These are phyloP conservation scores for Tinospora cordifolia DNA, from an alignment of 164 flowering plant genomes.

Conservation along the genomic window DNA sequence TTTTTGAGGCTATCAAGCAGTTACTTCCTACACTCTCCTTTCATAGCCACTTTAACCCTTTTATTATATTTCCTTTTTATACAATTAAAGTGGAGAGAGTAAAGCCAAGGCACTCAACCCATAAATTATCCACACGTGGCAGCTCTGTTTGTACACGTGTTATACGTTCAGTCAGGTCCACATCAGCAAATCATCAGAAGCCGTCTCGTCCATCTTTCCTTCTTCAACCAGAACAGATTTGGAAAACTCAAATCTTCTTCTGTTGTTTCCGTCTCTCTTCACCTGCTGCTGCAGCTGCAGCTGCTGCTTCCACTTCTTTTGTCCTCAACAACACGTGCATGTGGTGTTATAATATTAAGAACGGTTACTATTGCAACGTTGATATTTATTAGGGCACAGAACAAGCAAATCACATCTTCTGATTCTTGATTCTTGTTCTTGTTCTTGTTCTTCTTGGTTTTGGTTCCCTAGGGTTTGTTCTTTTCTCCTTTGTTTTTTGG, in stretches of 20 bases:
- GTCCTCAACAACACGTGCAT: not conserved
- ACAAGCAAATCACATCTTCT: no score
- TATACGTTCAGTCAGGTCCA: not conserved
- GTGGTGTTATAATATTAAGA: not conserved
- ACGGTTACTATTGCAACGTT: not conserved
- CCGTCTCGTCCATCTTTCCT: not conserved
- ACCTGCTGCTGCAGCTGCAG: not conserved
- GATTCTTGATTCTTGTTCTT: not conserved
- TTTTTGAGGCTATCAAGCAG: no score
- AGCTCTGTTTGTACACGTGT: not conserved
- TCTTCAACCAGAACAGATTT: not conserved
- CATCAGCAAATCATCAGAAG: not conserved
- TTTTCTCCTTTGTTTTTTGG: not conserved
- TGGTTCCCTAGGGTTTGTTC: slow-evolving; percentile 7
- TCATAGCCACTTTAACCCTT: no score
- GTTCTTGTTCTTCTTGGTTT: not conserved
- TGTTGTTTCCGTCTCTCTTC: not conserved
- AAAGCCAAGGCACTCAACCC: not conserved
- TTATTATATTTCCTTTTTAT: no score
- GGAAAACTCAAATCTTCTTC: no score
- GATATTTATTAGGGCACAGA: not conserved
- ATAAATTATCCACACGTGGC: not conserved
- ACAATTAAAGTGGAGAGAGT: no score
- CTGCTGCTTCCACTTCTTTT: not conserved
- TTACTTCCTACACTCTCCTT: no score